Percentiles rank a stretch among this genome's conserved stretches.
Conservation (phyloP, 495 filamentous ascomycete genomes). For the Poronia punctata region DNA sequence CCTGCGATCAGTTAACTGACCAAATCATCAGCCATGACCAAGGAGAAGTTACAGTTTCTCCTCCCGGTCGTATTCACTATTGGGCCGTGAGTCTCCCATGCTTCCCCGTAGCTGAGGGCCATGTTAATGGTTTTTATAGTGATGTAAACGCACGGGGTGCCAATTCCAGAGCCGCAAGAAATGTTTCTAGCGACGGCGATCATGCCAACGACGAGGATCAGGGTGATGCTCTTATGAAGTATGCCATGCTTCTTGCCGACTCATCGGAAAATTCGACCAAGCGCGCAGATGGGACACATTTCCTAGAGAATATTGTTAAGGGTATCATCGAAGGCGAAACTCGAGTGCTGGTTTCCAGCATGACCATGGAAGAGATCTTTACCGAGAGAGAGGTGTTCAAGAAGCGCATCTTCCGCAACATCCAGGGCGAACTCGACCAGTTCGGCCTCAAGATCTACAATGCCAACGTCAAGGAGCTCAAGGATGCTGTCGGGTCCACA, state of each 20-base stretch:
- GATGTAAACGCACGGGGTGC: slow-evolving; percentile 51
- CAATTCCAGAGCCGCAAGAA: slow-evolving; percentile 21
- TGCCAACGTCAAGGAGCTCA: slow-evolving; percentile 76
- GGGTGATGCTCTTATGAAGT: slow-evolving; percentile 59
- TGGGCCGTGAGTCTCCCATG: slow-evolving; percentile 43
- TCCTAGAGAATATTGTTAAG: slow-evolving; percentile 79
- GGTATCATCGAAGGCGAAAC: slow-evolving; percentile 86
- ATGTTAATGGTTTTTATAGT: slow-evolving; percentile 9
- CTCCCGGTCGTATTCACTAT: slow-evolving; percentile 82
- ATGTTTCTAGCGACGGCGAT: slow-evolving; percentile 1
- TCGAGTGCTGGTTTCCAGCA: slow-evolving; percentile 64
- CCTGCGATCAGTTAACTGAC: not conserved
- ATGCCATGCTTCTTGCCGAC: slow-evolving; percentile 67
- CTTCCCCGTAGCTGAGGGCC: not conserved
- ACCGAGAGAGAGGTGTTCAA: slow-evolving; percentile 76
- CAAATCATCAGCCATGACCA: slow-evolving; percentile 58
- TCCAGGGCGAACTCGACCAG: slow-evolving; percentile 66
- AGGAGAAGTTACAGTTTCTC: slow-evolving; percentile 72
- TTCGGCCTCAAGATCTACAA: slow-evolving; percentile 71
- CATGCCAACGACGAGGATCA: slow-evolving; percentile 33
- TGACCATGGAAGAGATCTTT: slow-evolving; percentile 87
- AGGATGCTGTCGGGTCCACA: slow-evolving; percentile 65
- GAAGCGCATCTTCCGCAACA: slow-evolving; percentile 66
- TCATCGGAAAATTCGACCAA: slow-evolving; percentile 27
- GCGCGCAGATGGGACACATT: slow-evolving; percentile 42